Evolutionary conservation across 2,329 filamentous ascomycete genomes (phyloP), one percentile per base, ranked within the genome.

Genomic region (Canariomyces notabilis): DNA sequence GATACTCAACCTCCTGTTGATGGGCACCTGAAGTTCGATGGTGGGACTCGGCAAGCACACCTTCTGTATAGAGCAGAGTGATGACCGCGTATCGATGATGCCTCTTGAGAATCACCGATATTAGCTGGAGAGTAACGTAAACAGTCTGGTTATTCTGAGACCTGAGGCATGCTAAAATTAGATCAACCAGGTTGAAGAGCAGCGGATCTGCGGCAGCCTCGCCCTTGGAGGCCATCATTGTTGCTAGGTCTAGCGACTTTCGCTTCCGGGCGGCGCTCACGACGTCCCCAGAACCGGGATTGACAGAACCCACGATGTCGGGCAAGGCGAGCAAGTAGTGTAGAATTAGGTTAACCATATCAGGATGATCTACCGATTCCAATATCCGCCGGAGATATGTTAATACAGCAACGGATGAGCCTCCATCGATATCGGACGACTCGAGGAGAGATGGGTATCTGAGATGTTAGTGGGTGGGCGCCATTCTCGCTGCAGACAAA

Each of bases 381-480:
- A 98, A 76, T 45, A 97, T 95, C 34, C 87, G 85, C 48, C 87
- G 85, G 29, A 98, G 75, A 64, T 98, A 97, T 2, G 90, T 96
- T 52, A 97, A 74, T 11, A 98, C 93, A 3, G 93, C 93, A 18
- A 97, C 89, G 1, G 93, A 95, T 6, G 93, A 98, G 44, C 93
- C 93, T 55, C 91, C 93, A 66, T 97, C 91, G 32, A 94, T 87
- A 68, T 98, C 93, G 1, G 93, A 97, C 8, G 93, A 98, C 66
- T 98, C 91, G 12, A 98, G 76, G 23, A 98, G 74, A 1, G 94
- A 98, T 2, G 93, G 93, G 63, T 98, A 95, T 69, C 88, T 93
- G 53, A 2, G 16, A n/a, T 31, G 23, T 34, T 2, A 5, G 48
- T 60, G 29, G 56, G 38, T 34, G 38, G 39, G 26, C 21, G 22